Evolutionary conservation across 192 early-diverging fungal genomes (phyloP), one percentile per base, ranked within the genome.

Genomic region (Paraglomus occultum): DNA sequence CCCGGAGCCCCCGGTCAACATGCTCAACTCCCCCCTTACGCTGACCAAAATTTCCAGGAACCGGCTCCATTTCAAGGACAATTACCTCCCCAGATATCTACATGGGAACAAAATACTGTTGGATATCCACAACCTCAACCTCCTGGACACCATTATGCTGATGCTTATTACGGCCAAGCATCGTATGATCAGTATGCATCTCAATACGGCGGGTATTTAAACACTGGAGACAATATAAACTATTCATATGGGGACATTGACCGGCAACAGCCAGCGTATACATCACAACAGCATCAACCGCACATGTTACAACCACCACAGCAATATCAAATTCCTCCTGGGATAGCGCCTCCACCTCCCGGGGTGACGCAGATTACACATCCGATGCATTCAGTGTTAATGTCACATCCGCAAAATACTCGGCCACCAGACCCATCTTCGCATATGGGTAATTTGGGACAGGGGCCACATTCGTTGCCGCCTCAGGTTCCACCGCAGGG

Each of bases 11-110:
- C 64, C 40, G 47, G 49, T 39, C 49, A 31, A 3, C 64, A 48
- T 51, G 12, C 64, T 18, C 14, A 18, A n/a, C 18, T 65, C 39
- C 18, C 18, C 17, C n/a, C 14, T 4, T 65, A 65, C 43, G 9
- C 8, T 1, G 64, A 65, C 8, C 64, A 51, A 39, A 7, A 48
- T 12, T n/a, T 39, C 51, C 64, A 65, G 17, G 47, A 65, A 39
- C 49, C 64, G 49, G 49, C 49, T 11, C 64, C 45, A 51, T 65
- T 65, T 51, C 64, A 65, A 65, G 64, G 64, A 31, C 64, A 65
- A 51, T 51, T 51, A 12, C 64, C 49, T 15, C 49, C 64, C 10
- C 64, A 65, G 22, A 65, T 65, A 31, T 43, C 39, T 6, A 4
- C 64, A 12, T 65, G 64, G 64, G 64, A 65, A 40, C 64, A 65